Conservation (phyloP, 257 asterid species). For the Nicotiana knightiana region DNA sequence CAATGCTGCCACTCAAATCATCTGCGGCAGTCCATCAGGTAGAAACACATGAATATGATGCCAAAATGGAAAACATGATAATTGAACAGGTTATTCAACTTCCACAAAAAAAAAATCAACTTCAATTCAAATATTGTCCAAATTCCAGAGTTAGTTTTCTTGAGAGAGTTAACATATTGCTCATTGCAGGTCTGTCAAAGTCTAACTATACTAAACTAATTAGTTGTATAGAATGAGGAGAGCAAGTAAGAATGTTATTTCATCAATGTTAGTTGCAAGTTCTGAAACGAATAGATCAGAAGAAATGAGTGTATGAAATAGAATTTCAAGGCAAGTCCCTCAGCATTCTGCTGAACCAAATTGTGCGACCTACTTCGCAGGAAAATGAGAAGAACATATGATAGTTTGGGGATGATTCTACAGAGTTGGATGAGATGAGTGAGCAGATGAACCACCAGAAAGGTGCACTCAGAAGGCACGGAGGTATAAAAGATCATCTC, state of each 20-base stretch:
- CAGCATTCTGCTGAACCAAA: neutral
- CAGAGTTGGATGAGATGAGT: neutral
- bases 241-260: neutral
- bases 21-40: constrained; percentile 31
- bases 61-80: neutral
- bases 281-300: neutral
- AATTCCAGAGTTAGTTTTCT: neutral
- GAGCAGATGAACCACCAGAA: neutral
- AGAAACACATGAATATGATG: constrained; percentile 9
- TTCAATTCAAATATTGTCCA: neutral
- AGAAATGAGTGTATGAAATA: neutral
- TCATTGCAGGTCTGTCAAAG: neutral
- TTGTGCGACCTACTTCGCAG: neutral
- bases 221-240: neutral
- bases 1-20: constrained; percentile 59
- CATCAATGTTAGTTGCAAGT: neutral
- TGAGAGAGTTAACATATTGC: neutral
- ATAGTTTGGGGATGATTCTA: neutral
- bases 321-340: neutral
- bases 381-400: neutral
- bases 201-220: neutral
- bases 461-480: neutral
- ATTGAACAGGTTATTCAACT: neutral
- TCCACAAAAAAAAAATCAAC: neutral
- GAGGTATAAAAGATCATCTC: neutral